Base-by-base conservation (phyloP, 1,284 basidiomycete species). In the Porodaedalea pini region DNA sequence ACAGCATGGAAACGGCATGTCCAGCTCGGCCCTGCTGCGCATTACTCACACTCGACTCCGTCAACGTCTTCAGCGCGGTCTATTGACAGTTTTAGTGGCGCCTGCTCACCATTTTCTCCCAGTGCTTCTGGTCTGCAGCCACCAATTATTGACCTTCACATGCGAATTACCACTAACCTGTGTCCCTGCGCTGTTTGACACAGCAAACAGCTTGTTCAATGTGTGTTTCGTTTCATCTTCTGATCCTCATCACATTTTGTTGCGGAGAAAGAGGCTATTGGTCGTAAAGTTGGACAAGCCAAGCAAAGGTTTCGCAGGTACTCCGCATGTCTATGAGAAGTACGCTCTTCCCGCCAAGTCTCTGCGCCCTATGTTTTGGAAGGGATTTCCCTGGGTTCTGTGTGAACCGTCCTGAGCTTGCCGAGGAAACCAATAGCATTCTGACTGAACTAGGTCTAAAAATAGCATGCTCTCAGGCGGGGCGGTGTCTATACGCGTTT, bases 341-440 rank as follows among this genome's bases (percentile, higher is more conserved):
- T 25, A 15, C 15, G 29, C 41, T 21, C 23, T 23, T 23, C 25
- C 34, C 17, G 56, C 56, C 56, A 58, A 58, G 56, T 37, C 44
- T 10, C 21, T 29, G 17, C 34, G 32, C 43, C 21, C 29, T 25
- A 40, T 45, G 32, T 58, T 17, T 58, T 58, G 57, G 57, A 58
- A 36, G 19, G 13, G 1, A 17, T 50, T 58, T 58, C 56, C 56
- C 57, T 54, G 39, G 57, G 34, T 36, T 54, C 6, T 25, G 43
- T 32, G 36, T 45, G 49, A 57, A n/a, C 15, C 8, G 19, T 36
- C 39, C 50, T 13, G 47, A 23, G 4, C 1, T 44, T 15, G 13
- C 15, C 27, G 23, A 31, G 2, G 11, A 43, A 19, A 17, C 39
- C 51, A 53, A 43, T 53, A 32, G 39, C 15, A 27, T 15, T 23